These are phyloP conservation scores for Acmispon strigosus DNA, from an alignment of 306 rosid genomes.

Conservation along the genomic window DNA sequence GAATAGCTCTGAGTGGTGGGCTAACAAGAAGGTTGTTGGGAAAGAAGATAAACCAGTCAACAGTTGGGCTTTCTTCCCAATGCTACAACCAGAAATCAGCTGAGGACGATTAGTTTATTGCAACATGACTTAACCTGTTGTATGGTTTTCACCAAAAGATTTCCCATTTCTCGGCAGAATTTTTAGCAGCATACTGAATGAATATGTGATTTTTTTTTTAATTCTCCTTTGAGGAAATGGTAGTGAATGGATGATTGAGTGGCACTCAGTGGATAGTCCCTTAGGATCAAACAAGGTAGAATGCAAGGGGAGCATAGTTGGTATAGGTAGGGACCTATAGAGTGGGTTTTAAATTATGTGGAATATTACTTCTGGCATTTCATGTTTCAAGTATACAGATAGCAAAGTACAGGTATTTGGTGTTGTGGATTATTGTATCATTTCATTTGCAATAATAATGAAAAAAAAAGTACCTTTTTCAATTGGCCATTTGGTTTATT, in stretches of 20 bases:
- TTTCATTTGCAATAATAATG: constrained; percentile 58
- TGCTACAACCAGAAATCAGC: constrained; percentile 63
- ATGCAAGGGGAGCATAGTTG: constrained; percentile 40
- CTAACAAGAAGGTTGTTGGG: constrained; percentile 44
- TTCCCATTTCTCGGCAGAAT: constrained; percentile 26
- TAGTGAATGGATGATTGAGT: constrained; percentile 24
- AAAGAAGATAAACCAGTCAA: constrained; percentile 57
- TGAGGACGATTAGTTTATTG: constrained; percentile 29
- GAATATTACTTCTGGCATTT: constrained; percentile 51
- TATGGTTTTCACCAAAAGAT: constrained; percentile 20
- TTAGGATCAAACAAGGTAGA: constrained; percentile 18
- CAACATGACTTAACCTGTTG: constrained; percentile 29
- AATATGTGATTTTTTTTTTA: constrained; percentile 33
- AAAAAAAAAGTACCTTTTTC: background rate
- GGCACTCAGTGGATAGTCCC: constrained; percentile 24
- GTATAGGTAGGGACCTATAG: constrained; percentile 50
- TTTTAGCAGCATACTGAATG: constrained; percentile 29
- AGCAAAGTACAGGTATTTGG: constrained; percentile 44
- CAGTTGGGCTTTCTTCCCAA: constrained; percentile 78
- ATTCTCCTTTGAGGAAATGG: too few relatives aligned
- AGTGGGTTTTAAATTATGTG: constrained; percentile 42
- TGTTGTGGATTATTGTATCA: constrained; percentile 51
- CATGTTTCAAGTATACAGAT: constrained; percentile 45
- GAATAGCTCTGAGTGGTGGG: constrained; percentile 78
- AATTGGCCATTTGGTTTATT: constrained; percentile 1